A percentile compares a stretch with the other conserved stretches of the same genome.
Conservation (phyloP, 768 basidiomycete species). For the Asterophora lycoperdoides region DNA sequence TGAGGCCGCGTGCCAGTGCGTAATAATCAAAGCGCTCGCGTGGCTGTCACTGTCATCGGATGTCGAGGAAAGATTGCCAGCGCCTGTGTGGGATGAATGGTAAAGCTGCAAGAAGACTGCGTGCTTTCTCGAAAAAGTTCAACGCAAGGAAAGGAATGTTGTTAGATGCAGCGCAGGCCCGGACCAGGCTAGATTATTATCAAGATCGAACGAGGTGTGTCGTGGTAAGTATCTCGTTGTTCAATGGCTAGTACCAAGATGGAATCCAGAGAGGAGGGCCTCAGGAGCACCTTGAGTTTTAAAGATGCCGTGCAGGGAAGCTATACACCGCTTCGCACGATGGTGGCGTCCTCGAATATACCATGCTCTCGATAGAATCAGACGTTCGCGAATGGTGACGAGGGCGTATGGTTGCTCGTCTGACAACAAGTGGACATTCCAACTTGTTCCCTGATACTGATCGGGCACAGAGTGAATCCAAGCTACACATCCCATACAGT, state of each 20-base stretch:
- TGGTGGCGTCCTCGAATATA: too few relatives aligned
- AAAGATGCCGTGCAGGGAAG: too few relatives aligned
- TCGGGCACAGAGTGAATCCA: not conserved
- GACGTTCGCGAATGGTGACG: too few relatives aligned
- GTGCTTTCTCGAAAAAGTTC: not conserved
- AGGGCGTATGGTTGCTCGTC: not conserved
- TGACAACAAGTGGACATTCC: not conserved
- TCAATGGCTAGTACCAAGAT: not conserved
- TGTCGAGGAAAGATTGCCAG: too few relatives aligned
- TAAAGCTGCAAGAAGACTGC: too few relatives aligned
- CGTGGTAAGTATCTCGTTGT: not conserved
- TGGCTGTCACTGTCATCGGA: too few relatives aligned
- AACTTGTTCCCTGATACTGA: conserved; percentile 3
- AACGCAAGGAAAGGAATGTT: not conserved
- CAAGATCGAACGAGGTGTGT: not conserved
- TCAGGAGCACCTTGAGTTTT: too few relatives aligned
- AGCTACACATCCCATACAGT: not conserved
- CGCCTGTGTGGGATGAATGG: too few relatives aligned
- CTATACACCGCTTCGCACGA: too few relatives aligned
- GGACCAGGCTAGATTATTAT: conserved; percentile 10
- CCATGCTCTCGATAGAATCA: too few relatives aligned
- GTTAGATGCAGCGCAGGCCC: not conserved
- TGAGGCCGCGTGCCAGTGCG: too few relatives aligned
- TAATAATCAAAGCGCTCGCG: too few relatives aligned
- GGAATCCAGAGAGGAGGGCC: not conserved